Percentiles rank a stretch among this genome's conserved stretches.
Conservation (phyloP, 78 protist species). For the Pelomyxa schiedti region DNA sequence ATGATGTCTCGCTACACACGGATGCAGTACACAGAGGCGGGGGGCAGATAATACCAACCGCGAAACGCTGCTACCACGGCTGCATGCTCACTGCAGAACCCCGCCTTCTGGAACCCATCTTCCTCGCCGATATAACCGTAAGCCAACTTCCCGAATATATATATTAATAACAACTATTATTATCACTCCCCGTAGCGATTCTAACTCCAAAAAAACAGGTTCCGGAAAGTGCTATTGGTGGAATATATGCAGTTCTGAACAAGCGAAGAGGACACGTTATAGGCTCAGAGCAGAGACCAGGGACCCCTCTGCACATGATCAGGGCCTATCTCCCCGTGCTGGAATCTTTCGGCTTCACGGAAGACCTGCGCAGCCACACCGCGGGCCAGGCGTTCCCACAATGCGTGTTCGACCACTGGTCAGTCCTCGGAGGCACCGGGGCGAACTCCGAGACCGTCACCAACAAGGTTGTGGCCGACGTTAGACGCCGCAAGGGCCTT, state of each 20-base stretch:
- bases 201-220: too few relatives aligned
- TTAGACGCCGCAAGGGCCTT: constrained; percentile 66
- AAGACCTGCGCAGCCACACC: constrained; percentile 68
- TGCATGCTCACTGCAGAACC: constrained; percentile 31
- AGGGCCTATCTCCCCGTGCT: constrained; percentile 77
- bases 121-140: constrained; percentile 40
- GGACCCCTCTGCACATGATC: constrained; percentile 30
- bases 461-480: constrained; percentile 8
- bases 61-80: constrained; percentile 36
- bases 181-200: too few relatives aligned
- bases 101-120: constrained; percentile 48
- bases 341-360: constrained; percentile 81
- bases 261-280: constrained; percentile 83
- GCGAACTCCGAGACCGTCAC: background rate
- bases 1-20: constrained; percentile 43
- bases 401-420: constrained; percentile 79
- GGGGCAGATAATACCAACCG: constrained; percentile 46
- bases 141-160: too few relatives aligned
- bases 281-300: constrained; percentile 54
- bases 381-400: constrained; percentile 91
- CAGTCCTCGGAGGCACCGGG: constrained; percentile 28
- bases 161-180: too few relatives aligned
- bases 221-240: constrained; percentile 70
- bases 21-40: constrained; percentile 64
- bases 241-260: constrained; percentile 76